phyloP scores from a whole-genome alignment of 2,329 filamentous ascomycete species.

The Beauveria varroae region DNA sequence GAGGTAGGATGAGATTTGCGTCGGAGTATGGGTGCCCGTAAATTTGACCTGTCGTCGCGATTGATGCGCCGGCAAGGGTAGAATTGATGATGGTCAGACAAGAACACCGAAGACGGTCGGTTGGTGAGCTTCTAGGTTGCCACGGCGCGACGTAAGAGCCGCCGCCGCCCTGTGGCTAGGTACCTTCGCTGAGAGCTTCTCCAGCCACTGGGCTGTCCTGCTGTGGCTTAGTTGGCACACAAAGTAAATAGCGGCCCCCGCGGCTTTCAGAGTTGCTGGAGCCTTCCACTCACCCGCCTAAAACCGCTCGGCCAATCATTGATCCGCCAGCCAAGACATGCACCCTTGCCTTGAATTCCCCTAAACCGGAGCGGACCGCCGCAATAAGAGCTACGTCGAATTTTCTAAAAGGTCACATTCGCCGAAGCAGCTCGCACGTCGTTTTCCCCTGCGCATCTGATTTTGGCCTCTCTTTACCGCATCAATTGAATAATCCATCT shows the following conservation, averaged over 20 bases:
- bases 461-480: not conserved
- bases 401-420: constrained; percentile 10
- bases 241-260: not conserved
- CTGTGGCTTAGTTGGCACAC: not conserved
- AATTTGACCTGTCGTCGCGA: not conserved
- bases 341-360: constrained; percentile 3
- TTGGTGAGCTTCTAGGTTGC: constrained; percentile 25
- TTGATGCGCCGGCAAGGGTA: not conserved
- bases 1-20: not conserved
- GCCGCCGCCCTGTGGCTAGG: constrained; percentile 2
- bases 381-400: constrained; percentile 5
- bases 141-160: constrained; percentile 27
- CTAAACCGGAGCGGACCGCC: constrained; percentile 13
- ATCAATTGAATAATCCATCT: constrained; percentile 4
- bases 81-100: constrained; percentile 7
- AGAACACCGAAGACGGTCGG: not conserved
- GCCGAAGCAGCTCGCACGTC: not conserved
- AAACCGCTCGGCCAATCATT: constrained; percentile 12
- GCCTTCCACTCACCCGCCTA: constrained; percentile 3
- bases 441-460: not conserved
- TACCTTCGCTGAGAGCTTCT: not conserved
- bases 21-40: not conserved
- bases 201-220: not conserved
- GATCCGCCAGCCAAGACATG: constrained; percentile 9
- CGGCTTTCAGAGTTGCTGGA: constrained; percentile 1